Evolutionary conservation across 345 rosid genomes (phyloP), one percentile per base, ranked within the genome.

Genomic region (Alliaria petiolata): DNA sequence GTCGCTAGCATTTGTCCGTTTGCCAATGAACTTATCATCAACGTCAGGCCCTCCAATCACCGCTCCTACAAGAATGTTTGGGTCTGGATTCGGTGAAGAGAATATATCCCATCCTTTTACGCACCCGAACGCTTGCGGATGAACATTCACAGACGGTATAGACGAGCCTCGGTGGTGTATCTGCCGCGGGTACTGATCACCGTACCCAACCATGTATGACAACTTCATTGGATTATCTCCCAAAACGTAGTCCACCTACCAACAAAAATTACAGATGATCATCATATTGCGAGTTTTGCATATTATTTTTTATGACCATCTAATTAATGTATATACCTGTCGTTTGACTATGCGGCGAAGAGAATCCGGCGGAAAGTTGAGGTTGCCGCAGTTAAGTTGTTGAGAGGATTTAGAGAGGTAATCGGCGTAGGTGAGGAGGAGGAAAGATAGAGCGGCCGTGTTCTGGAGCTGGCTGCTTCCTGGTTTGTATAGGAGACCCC

Each of bases 91-190:
- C 0, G 85, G 43, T 0, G 95, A 88, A 19, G 79, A 77, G 28
- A 84, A 95, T 46, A 86, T 85, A 38, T 60, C 17, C 3, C 96
- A 83, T 20, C 97, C 98, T 40, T 81, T 80, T 57, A 70, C 62
- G 71, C 96, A 95, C 0, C 85, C 82, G 0, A 91, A 76, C 20
- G 81, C 36, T 1, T 47, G 78, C 7, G 90, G 85, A 56, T 85
- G 95, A 72, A 71, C 81, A 53, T 59, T 76, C 22, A 85, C 19
- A 0, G 96, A 84, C 0, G 96, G 99, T 12, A 83, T 59, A 0
- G 99, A 95, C 0, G 99, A 81, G 22, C 89, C 98, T 0, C 98
- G 88, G 55, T 95, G 99, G 69, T 95, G 99, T 62, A 95, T 88
- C 13, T 85, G 81, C 55, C 75, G 81, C 7, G 99, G 99, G 12